Evolutionary conservation across 345 rosid species (phyloP).

Genomic region (Camelina laxa): DNA sequence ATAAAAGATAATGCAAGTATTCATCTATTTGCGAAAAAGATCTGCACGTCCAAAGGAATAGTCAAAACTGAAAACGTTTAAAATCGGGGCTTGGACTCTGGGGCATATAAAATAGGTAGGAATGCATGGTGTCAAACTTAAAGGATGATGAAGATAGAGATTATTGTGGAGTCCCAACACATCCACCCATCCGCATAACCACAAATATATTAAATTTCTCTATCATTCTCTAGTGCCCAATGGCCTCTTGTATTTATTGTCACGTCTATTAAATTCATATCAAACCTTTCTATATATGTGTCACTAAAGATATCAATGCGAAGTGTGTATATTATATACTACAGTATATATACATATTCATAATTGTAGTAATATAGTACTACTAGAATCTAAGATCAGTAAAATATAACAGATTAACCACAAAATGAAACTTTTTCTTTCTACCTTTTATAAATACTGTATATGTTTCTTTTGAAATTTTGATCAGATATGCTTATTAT

Average conservation of each 20-base stretch:
- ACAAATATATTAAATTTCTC: constrained; percentile 26
- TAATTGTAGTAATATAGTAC: background rate
- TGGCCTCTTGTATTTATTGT: constrained; percentile 32
- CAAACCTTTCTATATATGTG: constrained; percentile 19
- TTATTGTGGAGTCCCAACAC: constrained; percentile 49
- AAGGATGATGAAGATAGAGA: constrained; percentile 57
- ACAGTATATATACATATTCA: no score
- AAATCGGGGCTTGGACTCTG: background rate
- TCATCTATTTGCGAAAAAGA: no score
- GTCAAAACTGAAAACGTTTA: background rate
- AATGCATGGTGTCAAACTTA: constrained; percentile 42
- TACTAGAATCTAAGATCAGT: background rate
- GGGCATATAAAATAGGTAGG: constrained; percentile 31
- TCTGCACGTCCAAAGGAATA: background rate
- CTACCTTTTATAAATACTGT: background rate
- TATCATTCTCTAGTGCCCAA: constrained; percentile 21
- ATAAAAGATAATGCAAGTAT: no score
- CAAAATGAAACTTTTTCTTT: background rate
- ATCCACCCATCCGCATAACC: constrained; percentile 39
- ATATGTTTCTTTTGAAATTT: background rate
- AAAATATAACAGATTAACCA: background rate
- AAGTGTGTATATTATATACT: background rate
- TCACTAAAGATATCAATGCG: background rate
- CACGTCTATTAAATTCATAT: constrained; percentile 10
- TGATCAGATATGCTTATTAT: background rate